Evolutionary conservation across 2,329 filamentous ascomycete genomes (phyloP), one percentile per base, ranked within the genome.

Genomic region (Alternaria arborescens): DNA sequence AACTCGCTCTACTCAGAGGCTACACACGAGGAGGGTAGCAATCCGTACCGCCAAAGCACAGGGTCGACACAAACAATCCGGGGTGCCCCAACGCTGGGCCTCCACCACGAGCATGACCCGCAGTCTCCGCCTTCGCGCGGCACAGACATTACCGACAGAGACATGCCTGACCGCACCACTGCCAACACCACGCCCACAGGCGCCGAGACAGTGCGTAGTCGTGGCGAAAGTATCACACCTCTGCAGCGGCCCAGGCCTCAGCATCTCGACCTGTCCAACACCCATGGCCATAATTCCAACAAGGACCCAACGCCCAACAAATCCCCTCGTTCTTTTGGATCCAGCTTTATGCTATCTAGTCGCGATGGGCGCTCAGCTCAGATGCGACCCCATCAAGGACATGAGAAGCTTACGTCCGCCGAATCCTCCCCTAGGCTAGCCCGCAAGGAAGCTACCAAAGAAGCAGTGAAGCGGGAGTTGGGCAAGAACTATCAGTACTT

Each of bases 401-500:
- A 91, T 57, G 92, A 95, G 76, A 94, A 94, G 77, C 83, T 97
- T n/a, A 89, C 91, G 6, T 97, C 93, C 0, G 87, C 87, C 53
- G 89, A 89, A 32, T 93, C 92, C 4, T 92, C 93, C 8, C 92
- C 92, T 3, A 86, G 85, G 47, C 83, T 91, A 52, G 79, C 82
- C 41, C 68, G 72, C 18, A 76, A 66, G 59, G 84, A 87, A 61
- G 75, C 76, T 14, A 69, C 69, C 11, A 77, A 77, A 50, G 69
- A 72, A 43, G 78, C 74, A 50, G 67, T 81, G 26, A 81, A 81
- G 46, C 67, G 77, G 24, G 79, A 83, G 36, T 74, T 86, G 56
- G 89, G 91, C 52, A 89, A 86, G 67, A 97, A 97, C 71, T 91
- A 94, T 79, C 88, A 98, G 76, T 97, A 97, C 77, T 98, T 97